Conservation (phyloP, 257 asterid genomes). For the Nicotiana tomentosiformis region DNA sequence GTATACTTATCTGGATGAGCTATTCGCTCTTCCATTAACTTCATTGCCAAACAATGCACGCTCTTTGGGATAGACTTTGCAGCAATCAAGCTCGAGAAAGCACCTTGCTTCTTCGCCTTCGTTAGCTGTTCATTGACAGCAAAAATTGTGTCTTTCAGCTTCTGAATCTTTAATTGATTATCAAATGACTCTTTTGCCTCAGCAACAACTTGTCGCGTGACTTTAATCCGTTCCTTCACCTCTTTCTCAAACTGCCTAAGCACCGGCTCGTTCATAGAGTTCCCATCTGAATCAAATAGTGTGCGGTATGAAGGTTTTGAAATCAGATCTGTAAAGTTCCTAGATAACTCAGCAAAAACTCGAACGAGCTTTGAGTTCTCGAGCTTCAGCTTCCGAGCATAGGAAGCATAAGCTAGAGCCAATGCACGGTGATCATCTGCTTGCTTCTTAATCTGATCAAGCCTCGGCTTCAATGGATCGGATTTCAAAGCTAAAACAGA, state of each 20-base stretch:
- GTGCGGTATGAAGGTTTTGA: constrained; percentile 50
- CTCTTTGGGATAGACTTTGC: constrained; percentile 84
- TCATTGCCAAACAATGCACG: constrained; percentile 67
- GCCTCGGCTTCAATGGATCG: constrained; percentile 66
- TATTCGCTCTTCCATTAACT: constrained; percentile 77
- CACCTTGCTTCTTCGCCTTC: constrained; percentile 74
- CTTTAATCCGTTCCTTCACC: constrained; percentile 67
- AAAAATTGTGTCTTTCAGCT: constrained; percentile 66
- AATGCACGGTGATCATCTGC: constrained; percentile 62
- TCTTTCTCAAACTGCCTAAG: constrained; percentile 66
- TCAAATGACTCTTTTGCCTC: constrained; percentile 73
- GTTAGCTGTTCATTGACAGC: constrained; percentile 62
- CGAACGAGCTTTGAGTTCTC: constrained; percentile 70
- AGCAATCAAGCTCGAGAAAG: constrained; percentile 76
- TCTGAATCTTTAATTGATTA: constrained; percentile 66
- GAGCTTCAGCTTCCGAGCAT: constrained; percentile 71
- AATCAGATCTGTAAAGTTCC: constrained; percentile 51
- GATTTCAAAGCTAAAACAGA: constrained; percentile 54
- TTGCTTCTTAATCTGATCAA: constrained; percentile 71
- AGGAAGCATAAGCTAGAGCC: constrained; percentile 61
- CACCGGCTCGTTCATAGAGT: constrained; percentile 45
- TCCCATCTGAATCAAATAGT: constrained; percentile 38
- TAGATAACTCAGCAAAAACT: constrained; percentile 55
- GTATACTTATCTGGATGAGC: constrained; percentile 65
- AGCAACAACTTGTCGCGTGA: constrained; percentile 54